phyloP scores from a whole-genome alignment of 1,284 basidiomycete species.

The Tylopilus orsonianus region DNA sequence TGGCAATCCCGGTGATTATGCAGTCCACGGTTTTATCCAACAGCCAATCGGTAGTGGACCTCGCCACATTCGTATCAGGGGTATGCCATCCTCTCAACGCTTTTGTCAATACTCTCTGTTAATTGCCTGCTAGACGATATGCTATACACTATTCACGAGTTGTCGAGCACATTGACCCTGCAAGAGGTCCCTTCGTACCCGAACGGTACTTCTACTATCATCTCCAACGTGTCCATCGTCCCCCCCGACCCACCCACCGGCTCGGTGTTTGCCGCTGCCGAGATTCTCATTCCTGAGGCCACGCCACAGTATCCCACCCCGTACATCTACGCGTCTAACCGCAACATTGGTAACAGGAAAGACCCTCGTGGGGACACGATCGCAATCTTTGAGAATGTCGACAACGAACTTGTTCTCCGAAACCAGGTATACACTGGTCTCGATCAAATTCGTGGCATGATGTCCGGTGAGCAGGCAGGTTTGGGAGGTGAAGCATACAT shows the following conservation, averaged over 20 bases:
- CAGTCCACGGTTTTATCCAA: slow-evolving; percentile 59
- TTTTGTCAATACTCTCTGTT: neutral
- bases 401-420: slow-evolving; percentile 43
- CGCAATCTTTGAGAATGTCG: slow-evolving; percentile 54
- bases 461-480: slow-evolving; percentile 45
- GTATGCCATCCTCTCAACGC: neutral
- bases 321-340: slow-evolving; percentile 70
- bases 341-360: slow-evolving; percentile 50
- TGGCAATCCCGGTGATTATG: slow-evolving; percentile 42
- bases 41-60: slow-evolving; percentile 68
- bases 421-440: slow-evolving; percentile 63
- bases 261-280: slow-evolving; percentile 52
- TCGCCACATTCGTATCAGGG: slow-evolving; percentile 16
- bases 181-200: slow-evolving; percentile 54
- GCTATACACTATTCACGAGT: slow-evolving; percentile 64
- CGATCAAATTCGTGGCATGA: slow-evolving; percentile 63
- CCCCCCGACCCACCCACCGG: slow-evolving; percentile 51
- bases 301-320: slow-evolving; percentile 39
- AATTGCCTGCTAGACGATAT: slow-evolving; percentile 43
- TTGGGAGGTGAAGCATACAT: slow-evolving; percentile 53
- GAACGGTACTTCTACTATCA: slow-evolving; percentile 47
- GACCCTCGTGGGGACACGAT: slow-evolving; percentile 59
- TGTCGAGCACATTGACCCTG: slow-evolving; percentile 60
- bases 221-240: slow-evolving; percentile 55
- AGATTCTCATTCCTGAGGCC: slow-evolving; percentile 58